Base-by-base conservation (phyloP, 2,329 filamentous ascomycete genomes). In the Monilinia polystroma region DNA sequence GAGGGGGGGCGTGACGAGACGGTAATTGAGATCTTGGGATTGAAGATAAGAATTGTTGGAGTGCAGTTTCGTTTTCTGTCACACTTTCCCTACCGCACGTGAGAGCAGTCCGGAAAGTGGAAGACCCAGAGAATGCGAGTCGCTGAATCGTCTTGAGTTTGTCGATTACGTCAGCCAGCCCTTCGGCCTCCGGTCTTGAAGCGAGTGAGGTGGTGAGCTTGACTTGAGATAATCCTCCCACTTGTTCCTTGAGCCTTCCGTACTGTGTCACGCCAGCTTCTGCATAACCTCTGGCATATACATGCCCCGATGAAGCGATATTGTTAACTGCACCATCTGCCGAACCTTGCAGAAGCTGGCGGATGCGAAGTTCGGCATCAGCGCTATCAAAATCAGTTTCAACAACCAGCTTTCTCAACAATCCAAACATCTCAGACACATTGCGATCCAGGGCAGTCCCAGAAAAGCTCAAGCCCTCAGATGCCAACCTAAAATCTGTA, bases 391-490 rank as follows among this genome's bases (percentile, higher is more conserved):
- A 99, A 77, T 98, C 86, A 1, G 95, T 97, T 72, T 97, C 93
- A 38, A 90, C 80, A 18, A 98, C 85, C 14, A 99, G 81, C 64
- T 88, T 91, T 53, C 88, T 87, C 38, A 99, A 80, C 16, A 99
- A 84, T 56, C 94, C 88, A 73, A 96, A 92, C 93, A 99, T 96
- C 66, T 90, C 89, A 0, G 92, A 90, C 1, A 99, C 87, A 73
- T 99, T 96, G 70, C 89, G 85, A 75, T 99, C 94, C 49, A 99
- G 80, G 0, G 93, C 93, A 81, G 90, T 96, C 20, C 95, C 94
- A 3, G 88, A 88, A 66, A 98, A 88, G 16, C 90, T 86, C 35
- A 99, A 81, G 0, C 95, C 95, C 78, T 99, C 95, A 23, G 85
- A 87, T 11, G 88, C 90, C 35, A 84, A 81, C 41, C 85, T 83